Evolutionary conservation across 306 rosid species (phyloP).

Genomic region (Gastrolobium bilobum): DNA sequence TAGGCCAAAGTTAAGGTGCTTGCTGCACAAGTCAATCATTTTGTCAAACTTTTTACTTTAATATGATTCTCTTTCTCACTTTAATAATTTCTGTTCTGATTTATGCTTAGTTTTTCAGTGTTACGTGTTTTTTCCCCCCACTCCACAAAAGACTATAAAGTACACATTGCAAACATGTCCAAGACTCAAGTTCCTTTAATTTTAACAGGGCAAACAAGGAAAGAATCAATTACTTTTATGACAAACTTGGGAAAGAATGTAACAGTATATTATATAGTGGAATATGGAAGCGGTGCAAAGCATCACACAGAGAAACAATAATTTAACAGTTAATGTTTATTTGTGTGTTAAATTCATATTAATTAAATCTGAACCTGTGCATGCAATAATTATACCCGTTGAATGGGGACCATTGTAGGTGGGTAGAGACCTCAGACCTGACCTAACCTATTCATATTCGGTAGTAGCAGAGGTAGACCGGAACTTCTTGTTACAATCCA

Average conservation of each 20-base stretch:
- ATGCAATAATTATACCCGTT: not conserved
- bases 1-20: constrained; percentile 39
- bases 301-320: no score
- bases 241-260: not conserved
- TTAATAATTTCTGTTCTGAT: constrained; percentile 16
- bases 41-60: constrained; percentile 44
- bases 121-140: constrained; percentile 26
- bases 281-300: not conserved
- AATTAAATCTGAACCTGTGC: constrained; percentile 17
- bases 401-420: constrained; percentile 37
- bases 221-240: constrained; percentile 36
- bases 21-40: constrained; percentile 47
- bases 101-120: not conserved
- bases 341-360: not conserved
- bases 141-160: constrained; percentile 24
- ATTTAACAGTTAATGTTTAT: no score
- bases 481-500: not conserved
- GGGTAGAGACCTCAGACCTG: not conserved
- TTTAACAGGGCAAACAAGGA: constrained; percentile 16
- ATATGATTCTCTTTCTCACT: constrained; percentile 35
- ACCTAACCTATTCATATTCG: not conserved
- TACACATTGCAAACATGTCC: not conserved
- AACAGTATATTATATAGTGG: not conserved
- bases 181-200: not conserved
- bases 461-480: not conserved